These are phyloP conservation scores for Cystofilobasidium ferigula DNA, from an alignment of 768 basidiomycete species.

Conservation along the genomic window DNA sequence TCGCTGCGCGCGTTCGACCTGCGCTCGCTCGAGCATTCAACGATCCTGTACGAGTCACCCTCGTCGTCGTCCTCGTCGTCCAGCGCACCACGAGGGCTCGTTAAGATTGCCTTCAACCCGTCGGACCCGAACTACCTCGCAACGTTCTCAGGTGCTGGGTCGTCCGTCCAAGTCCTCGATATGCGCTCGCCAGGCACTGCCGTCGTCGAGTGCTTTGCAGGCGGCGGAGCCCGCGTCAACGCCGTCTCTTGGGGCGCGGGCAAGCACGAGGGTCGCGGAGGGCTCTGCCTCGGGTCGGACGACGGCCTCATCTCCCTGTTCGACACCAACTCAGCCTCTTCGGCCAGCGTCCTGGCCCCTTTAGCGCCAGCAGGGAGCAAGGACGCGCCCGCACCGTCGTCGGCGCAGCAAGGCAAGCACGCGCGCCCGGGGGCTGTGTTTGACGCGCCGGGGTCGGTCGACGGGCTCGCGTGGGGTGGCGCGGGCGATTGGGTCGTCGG, in stretches of 20 bases:
- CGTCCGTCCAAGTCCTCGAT: constrained; percentile 82
- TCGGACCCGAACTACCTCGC: constrained; percentile 89
- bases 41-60: constrained; percentile 82
- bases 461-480: no score
- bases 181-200: constrained; percentile 95
- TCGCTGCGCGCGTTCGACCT: constrained; percentile 92
- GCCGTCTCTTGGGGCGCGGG: constrained; percentile 82
- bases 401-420: no score
- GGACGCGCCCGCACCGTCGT: no score
- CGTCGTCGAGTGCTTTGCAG: constrained; percentile 79
- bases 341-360: not conserved
- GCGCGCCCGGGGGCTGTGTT: no score
- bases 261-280: constrained; percentile 42
- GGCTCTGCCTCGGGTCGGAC: constrained; percentile 67
- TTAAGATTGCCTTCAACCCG: constrained; percentile 84
- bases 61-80: constrained; percentile 41
- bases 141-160: constrained; percentile 87
- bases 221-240: constrained; percentile 51
- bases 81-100: constrained; percentile 42
- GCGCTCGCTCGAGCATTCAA: constrained; percentile 91
- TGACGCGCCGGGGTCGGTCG: no score
- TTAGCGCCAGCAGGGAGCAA: not conserved
- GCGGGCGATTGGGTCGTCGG: no score
- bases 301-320: not conserved
- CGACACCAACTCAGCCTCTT: not conserved